Evolutionary conservation across 805 yeast species (phyloP), one percentile per base, ranked within the genome.

Genomic region (Barnettozyma pratensis): DNA sequence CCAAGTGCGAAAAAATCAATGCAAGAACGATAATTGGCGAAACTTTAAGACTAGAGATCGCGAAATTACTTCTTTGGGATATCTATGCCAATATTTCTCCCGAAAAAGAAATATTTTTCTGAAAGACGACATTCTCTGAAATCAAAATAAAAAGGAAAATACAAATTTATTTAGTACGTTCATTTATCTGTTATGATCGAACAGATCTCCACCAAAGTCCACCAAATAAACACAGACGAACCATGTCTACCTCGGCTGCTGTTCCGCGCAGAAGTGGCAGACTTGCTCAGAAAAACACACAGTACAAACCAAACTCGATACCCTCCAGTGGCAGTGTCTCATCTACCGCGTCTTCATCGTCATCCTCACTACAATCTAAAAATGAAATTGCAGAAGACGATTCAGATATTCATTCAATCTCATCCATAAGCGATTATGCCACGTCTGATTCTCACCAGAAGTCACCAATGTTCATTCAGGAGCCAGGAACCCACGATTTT

Each of bases 361-460:
- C 54, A 5, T 42, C 46, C 2, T 52, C 49, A 14, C 36, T 45
- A 4, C 48, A 42, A 25, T 54, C 56, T 1, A 47, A 51, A n/a
- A 45, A 41, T 31, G 57, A 51, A 37, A 37, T 39, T 6, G 41
- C 36, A 19, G 50, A 35, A 39, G 41, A 36, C 36, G 45, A 40
- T 11, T 47, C 50, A 26, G 47, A 47, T 39, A 3, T 31, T 11
- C 30, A 40, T 11, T 47, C 50, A 5, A 25, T 36, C 8, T 47
- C 50, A 4, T 47, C 50, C 3, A 9, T 44, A 8, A 44, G 47
- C 41, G 47, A 44, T 29, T 37, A 42, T 31, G 38, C 42, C 43
- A 37, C 27, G 19, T 19, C 19, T 19, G 19, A 19, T 19, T 19
- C 19, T 19, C 19, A 3, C 19, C 19, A 19, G 19, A 19, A 19